Base-by-base conservation (phyloP, 1,284 basidiomycete genomes). In the Exobasidium cylindrosporum region DNA sequence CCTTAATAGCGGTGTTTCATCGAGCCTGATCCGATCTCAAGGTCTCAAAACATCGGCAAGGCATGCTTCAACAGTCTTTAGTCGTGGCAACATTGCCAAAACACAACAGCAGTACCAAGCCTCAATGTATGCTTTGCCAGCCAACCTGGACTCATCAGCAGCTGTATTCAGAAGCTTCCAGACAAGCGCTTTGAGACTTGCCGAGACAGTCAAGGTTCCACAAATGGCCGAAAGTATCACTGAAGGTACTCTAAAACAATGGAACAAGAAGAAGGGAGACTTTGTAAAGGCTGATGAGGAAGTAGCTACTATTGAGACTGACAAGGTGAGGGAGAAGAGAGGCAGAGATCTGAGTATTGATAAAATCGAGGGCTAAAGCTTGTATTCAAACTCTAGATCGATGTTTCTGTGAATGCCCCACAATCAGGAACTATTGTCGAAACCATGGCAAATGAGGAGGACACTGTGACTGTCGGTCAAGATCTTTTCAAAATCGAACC, bases 181-280 rank as follows among this genome's bases (percentile, higher is more conserved):
- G 24, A 45, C 31, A 43, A 72, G 72, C 24, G 56, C 67, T 26
- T 64, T 69, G n/a, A 63, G 58, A 62, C 58, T 58, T 43, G 70
- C 64, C 24, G 73, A 94, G 82, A 90, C 89, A 62, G 87, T 98
- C 77, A 94, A 97, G 84, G 95, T 98, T 54, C 95, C 95, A 28
- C 90, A 93, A 82, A 97, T 98, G 94, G 94, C 95, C 58, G 95
- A 98, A 82, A 97, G 93, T 71, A 96, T 98, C 83, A 92, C 92
- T 17, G 95, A 98, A 83, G 95, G 95, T 58, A 98, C 95, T 4
- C 84, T 98, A 66, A 97, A 94, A 83, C 86, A 91, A 65, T 98
- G 93, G 92, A 85, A 86, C 75, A 97, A 97, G 84, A 87, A 94
- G 83, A 88, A 91, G 56, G 95, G 95, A 47, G 95, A 98, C 79